A percentile compares a stretch with the other conserved stretches of the same genome.
phyloP scores from a whole-genome alignment of 208 protist species.

The Angomonas deanei region DNA sequence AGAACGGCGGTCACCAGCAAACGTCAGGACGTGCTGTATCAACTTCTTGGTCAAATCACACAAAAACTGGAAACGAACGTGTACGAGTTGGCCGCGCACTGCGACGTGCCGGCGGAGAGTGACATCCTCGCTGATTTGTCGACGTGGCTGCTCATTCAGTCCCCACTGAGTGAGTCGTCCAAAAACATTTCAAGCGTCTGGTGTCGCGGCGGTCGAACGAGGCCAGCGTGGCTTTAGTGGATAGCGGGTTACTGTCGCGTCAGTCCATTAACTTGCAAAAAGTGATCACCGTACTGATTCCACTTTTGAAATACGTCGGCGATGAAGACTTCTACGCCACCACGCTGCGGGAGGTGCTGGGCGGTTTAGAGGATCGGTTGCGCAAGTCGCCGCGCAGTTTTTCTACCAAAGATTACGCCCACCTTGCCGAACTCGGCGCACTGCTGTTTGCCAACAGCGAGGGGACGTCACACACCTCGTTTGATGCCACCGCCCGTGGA shows the following conservation, averaged over 20 bases:
- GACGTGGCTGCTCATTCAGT: constrained; percentile 72
- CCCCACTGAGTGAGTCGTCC: constrained; percentile 31
- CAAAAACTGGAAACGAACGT: constrained; percentile 14
- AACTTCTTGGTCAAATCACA: neutral
- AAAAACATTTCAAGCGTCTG: constrained; percentile 54
- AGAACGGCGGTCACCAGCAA: neutral
- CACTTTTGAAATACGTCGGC: constrained; percentile 54
- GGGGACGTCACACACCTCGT: constrained; percentile 14
- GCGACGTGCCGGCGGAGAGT: constrained; percentile 28
- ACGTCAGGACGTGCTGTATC: neutral
- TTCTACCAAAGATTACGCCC: constrained; percentile 40
- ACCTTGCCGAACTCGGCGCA: constrained; percentile 58
- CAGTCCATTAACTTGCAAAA: constrained; percentile 33
- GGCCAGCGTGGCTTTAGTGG: constrained; percentile 48
- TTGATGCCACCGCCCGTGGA: constrained; percentile 43
- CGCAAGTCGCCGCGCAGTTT: constrained; percentile 48
- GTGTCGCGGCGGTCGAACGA: constrained; percentile 42
- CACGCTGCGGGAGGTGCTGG: constrained; percentile 60
- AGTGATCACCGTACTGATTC: constrained; percentile 42
- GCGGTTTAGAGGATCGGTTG: constrained; percentile 54
- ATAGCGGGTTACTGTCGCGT: constrained; percentile 36
- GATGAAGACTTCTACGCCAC: constrained; percentile 67
- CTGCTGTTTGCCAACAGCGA: constrained; percentile 43
- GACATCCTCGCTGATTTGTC: constrained; percentile 45
- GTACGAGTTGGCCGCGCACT: constrained; percentile 21